Evolutionary conservation across 2,329 filamentous ascomycete species (phyloP).

Genomic region (Colletotrichum spaethianum): DNA sequence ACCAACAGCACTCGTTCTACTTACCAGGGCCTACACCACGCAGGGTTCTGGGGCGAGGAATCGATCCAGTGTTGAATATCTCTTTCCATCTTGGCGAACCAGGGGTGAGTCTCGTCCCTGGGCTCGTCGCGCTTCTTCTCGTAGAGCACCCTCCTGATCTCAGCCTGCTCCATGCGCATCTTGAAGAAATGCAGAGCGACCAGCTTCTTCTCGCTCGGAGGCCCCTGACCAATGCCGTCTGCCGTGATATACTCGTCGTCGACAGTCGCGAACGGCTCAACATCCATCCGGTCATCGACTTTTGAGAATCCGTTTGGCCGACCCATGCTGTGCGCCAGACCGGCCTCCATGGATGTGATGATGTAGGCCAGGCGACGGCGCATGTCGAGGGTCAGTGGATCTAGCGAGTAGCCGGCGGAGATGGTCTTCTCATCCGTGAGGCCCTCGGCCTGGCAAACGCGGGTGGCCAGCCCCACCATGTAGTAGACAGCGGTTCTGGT

Average conservation of each 20-base stretch:
- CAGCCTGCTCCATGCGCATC: slow-evolving; percentile 89
- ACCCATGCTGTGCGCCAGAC: slow-evolving; percentile 88
- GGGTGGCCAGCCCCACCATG: slow-evolving; percentile 88
- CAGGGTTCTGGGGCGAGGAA: slow-evolving; percentile 77
- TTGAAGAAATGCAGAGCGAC: slow-evolving; percentile 94
- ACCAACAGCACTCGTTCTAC: slow-evolving; percentile 47
- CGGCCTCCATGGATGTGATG: slow-evolving; percentile 89
- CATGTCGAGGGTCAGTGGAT: slow-evolving; percentile 89
- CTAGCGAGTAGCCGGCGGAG: slow-evolving; percentile 71
- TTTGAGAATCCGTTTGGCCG: slow-evolving; percentile 89
- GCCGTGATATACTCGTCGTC: slow-evolving; percentile 88
- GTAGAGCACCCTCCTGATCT: slow-evolving; percentile 89
- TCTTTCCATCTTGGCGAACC: slow-evolving; percentile 85
- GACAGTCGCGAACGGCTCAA: slow-evolving; percentile 85
- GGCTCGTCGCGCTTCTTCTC: slow-evolving; percentile 85
- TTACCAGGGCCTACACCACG: slow-evolving; percentile 85
- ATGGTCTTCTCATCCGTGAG: slow-evolving; percentile 93
- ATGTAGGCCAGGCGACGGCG: slow-evolving; percentile 90
- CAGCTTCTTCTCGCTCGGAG: slow-evolving; percentile 84
- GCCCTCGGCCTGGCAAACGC: slow-evolving; percentile 90
- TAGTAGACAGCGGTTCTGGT: slow-evolving; percentile 95
- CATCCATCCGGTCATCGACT: slow-evolving; percentile 85
- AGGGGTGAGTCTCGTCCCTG: slow-evolving; percentile 84
- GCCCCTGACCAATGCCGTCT: slow-evolving; percentile 80
- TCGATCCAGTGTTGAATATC: slow-evolving; percentile 87